Evolutionary conservation across 2,329 filamentous ascomycete genomes (phyloP), one percentile per base, ranked within the genome.

Genomic region (Scedosporium apiospermum): DNA sequence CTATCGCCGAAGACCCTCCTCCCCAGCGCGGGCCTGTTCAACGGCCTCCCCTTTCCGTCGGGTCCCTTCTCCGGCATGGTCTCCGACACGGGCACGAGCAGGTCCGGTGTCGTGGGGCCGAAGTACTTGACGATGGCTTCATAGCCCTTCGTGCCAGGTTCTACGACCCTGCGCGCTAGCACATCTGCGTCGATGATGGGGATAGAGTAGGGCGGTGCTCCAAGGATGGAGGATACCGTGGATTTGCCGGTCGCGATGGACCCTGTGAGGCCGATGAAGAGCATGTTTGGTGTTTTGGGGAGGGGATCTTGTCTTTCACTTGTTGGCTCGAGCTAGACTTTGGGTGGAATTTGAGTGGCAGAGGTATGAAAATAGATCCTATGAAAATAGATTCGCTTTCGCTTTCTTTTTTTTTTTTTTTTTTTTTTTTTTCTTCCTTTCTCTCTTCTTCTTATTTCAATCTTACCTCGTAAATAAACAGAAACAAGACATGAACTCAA

Each of bases 171-270:
- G 69, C 93, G 92, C 58, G 95, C 93, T 65, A 98, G 83, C 63
- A 96, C 77, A 78, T 99, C 95, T 72, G 95, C 93, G 72, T 99
- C 95, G 78, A 99, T 88, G 68, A 99, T 83, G 69, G 95, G 93
- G 65, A 99, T 83, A 65, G 85, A 88, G 80, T 97, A 90, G 0
- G 93, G 95, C 4, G 90, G 80, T 4, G 85, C 81, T 60, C 89
- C 86, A 69, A 99, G 89, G 68, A 96, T 83, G 46, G 83, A 81
- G 30, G 95, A 96, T 62, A 97, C 92, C 67, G 93, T 99, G 57
- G 93, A 96, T 83, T 99, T 99, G 74, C 95, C 95, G 5, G 95
- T 99, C 65, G 95, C 95, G 72, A 99, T 98, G 65, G 93, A 96
- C 73, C 95, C 95, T 7, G 95, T 99, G 27, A 99, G 86, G 63